Conservation (phyloP, 306 rosid genomes). For the Oemleria cerasiformis region DNA sequence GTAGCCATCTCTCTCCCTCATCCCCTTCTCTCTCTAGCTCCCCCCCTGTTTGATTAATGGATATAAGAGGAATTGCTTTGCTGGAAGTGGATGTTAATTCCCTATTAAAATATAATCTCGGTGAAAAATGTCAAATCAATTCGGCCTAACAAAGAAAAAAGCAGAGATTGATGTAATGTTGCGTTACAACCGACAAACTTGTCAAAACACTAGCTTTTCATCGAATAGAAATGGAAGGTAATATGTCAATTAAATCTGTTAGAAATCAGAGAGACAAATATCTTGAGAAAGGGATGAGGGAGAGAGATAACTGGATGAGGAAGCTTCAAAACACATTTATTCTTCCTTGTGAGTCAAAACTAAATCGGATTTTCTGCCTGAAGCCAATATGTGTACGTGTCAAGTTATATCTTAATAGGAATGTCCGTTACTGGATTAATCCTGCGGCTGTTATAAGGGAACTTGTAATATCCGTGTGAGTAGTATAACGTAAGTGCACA, state of each 20-base stretch:
- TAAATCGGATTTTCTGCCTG: neutral
- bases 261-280: neutral
- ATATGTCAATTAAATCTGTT: neutral
- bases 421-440: no score
- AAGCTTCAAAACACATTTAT: neutral
- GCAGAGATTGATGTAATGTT: neutral
- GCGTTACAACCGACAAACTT: neutral
- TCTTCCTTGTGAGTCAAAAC: neutral
- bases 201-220: neutral
- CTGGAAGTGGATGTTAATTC: no score
- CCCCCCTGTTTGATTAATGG: no score
- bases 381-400: neutral
- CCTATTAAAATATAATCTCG: no score
- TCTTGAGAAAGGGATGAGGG: neutral
- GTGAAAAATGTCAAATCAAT: neutral
- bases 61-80: no score
- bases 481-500: neutral
- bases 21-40: no score
- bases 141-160: no score
- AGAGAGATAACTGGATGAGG: neutral
- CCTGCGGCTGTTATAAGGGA: neutral
- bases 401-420: no score
- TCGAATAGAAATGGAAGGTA: neutral
- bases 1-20: neutral
- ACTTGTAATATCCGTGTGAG: neutral